Conservation (phyloP, 805 yeast species). For the Wickerhamomyces hampshirensis region DNA sequence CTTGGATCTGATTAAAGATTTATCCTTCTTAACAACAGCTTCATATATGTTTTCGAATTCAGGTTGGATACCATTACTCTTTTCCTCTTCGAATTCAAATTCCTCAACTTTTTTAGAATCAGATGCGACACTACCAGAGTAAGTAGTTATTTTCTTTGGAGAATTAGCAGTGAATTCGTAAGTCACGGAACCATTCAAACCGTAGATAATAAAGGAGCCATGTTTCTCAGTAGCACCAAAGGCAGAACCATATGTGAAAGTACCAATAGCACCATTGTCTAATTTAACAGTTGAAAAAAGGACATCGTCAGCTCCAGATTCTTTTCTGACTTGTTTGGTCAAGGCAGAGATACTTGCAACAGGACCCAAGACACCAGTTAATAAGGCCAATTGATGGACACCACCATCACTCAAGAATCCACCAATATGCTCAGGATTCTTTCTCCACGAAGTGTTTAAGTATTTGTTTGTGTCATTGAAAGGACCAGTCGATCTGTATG, state of each 20-base stretch:
- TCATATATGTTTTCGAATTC: conserved; percentile 53
- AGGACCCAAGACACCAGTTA: conserved; percentile 77
- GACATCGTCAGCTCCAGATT: conserved; percentile 79
- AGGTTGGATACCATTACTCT: conserved; percentile 49
- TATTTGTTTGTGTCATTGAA: conserved; percentile 59
- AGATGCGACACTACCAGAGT: conserved; percentile 26
- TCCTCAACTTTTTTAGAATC: conserved; percentile 19
- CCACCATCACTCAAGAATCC: conserved; percentile 94
- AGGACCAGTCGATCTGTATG: conserved; percentile 71
- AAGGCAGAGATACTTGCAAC: conserved; percentile 68
- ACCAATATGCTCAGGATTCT: conserved; percentile 86
- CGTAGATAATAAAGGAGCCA: conserved; percentile 65
- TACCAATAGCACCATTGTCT: conserved; percentile 65
- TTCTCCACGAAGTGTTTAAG: conserved; percentile 77
- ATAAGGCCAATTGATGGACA: conserved; percentile 87
- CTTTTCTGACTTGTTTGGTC: conserved; percentile 70
- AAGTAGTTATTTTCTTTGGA: conserved; percentile 32
- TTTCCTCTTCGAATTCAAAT: conserved; percentile 30
- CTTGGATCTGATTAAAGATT: conserved; percentile 47
- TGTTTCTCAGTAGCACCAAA: conserved; percentile 79
- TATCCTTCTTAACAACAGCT: conserved; percentile 62
- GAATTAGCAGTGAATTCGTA: conserved; percentile 52
- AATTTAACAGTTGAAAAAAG: conserved; percentile 73
- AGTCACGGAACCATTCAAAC: conserved; percentile 69
- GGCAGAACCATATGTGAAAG: conserved; percentile 24